A percentile compares a stretch with the other conserved stretches of the same genome.
phyloP scores from a whole-genome alignment of 2,329 filamentous ascomycete species.

The Aureobasidium sp. region DNA sequence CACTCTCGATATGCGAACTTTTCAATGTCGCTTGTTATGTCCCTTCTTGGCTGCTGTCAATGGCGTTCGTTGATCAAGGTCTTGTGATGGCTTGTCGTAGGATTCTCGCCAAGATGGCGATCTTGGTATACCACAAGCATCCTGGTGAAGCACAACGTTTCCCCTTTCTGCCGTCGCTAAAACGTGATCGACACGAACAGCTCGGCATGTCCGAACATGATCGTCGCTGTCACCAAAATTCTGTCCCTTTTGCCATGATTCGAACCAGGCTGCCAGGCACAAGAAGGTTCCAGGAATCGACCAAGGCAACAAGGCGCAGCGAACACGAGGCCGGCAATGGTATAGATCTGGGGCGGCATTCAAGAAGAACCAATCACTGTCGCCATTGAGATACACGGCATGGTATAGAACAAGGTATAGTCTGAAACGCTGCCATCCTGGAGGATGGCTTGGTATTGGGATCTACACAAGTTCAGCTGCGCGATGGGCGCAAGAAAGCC shows the following conservation, averaged over 20 bases:
- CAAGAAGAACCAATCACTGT: background rate
- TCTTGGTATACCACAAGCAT: slow-evolving; percentile 2
- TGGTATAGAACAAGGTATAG: background rate
- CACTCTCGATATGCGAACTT: too few species aligned
- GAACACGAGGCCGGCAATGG: background rate
- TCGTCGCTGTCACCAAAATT: background rate
- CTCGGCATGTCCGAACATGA: background rate
- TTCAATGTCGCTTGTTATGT: too few species aligned
- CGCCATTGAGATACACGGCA: background rate
- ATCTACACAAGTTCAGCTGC: background rate
- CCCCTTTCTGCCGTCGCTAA: background rate
- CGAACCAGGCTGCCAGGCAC: background rate
- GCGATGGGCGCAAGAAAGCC: background rate
- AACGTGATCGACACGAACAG: background rate
- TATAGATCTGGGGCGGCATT: background rate
- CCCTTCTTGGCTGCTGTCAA: background rate
- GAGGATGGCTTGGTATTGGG: slow-evolving; percentile 2
- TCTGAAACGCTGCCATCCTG: background rate
- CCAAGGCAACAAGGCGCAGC: background rate
- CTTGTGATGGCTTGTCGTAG: background rate
- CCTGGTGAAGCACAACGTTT: background rate
- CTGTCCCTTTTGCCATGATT: background rate
- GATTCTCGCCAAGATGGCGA: background rate
- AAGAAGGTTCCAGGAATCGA: background rate
- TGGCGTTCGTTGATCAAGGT: background rate